A percentile compares a stretch with the other conserved stretches of the same genome.
Conservation (phyloP, 2,329 filamentous ascomycete species). For the Cryphonectria naterciae region DNA sequence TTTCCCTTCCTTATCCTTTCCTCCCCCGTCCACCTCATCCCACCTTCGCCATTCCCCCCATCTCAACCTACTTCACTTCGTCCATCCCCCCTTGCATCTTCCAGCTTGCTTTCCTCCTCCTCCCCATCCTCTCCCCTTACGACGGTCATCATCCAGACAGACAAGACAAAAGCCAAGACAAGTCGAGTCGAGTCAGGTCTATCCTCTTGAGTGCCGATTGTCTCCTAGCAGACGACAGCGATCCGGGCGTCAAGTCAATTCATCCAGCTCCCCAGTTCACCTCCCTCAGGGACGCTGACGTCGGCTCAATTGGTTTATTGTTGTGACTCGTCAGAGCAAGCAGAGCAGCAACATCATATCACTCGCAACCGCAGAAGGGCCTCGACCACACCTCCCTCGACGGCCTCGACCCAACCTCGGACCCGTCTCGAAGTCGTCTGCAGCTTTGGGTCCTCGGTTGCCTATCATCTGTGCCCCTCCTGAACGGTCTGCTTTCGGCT, state of each 20-base stretch:
- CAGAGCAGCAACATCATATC: conserved; percentile 12
- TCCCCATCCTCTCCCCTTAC: conserved; percentile 30
- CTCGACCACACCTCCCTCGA: conserved; percentile 22
- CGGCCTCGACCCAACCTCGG: conserved; percentile 20
- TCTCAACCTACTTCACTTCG: conserved; percentile 27
- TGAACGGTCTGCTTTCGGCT: conserved; percentile 14
- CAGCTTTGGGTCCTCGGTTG: conserved; percentile 19
- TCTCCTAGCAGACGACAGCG: conserved; percentile 11
- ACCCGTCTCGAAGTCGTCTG: conserved; percentile 27
- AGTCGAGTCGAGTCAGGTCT: conserved; percentile 18
- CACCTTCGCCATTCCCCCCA: conserved; percentile 18
- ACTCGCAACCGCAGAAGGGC: conserved; percentile 13
- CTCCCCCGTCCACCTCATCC: conserved; percentile 27
- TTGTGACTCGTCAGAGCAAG: conserved; percentile 22
- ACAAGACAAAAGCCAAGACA: conserved; percentile 12
- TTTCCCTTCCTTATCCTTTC: conserved; percentile 29
- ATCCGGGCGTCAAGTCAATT: conserved; percentile 15
- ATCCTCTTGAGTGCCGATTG: conserved; percentile 23
- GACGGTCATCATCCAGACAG: conserved; percentile 19
- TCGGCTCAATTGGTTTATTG: conserved; percentile 19
- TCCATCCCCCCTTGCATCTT: conserved; percentile 14
- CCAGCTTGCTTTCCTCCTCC: conserved; percentile 8
- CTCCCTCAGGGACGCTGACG: conserved; percentile 25
- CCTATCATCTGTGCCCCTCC: conserved; percentile 9
- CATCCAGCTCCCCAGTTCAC: background rate